Conservation (phyloP, 1,284 basidiomycete species). For the Kwoniella shivajii region DNA sequence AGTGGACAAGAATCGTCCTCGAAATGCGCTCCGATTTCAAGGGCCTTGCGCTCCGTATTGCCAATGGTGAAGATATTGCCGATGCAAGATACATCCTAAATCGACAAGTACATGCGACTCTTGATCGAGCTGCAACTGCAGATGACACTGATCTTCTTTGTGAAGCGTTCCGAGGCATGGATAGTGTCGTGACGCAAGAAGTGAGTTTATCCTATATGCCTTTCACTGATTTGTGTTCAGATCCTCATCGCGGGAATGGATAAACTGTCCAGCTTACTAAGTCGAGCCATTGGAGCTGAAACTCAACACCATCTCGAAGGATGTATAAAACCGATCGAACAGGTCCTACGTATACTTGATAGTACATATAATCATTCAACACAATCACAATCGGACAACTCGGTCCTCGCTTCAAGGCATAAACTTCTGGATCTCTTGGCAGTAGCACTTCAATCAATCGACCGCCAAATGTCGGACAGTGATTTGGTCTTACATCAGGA, state of each 20-base stretch:
- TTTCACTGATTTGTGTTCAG: slow-evolving; percentile 6
- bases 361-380: slow-evolving; percentile 19
- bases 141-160: slow-evolving; percentile 51
- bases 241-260: slow-evolving; percentile 46
- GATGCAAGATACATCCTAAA: slow-evolving; percentile 40
- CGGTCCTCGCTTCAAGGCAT: slow-evolving; percentile 34
- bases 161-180: slow-evolving; percentile 49
- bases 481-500: slow-evolving; percentile 32
- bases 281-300: slow-evolving; percentile 41
- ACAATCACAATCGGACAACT: slow-evolving; percentile 10
- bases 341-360: slow-evolving; percentile 43
- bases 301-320: slow-evolving; percentile 32
- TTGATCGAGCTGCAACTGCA: slow-evolving; percentile 41
- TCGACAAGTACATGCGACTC: slow-evolving; percentile 36
- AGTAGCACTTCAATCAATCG: slow-evolving; percentile 41
- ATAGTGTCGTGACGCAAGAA: slow-evolving; percentile 43
- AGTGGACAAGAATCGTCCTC: slow-evolving; percentile 49
- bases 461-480: slow-evolving; percentile 34
- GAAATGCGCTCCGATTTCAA: slow-evolving; percentile 53
- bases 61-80: slow-evolving; percentile 32
- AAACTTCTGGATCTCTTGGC: slow-evolving; percentile 41
- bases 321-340: slow-evolving; percentile 32
- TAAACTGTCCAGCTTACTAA: slow-evolving; percentile 35
- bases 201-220: slow-evolving; percentile 14
- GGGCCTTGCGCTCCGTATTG: slow-evolving; percentile 42